Evolutionary conservation across 2,329 filamentous ascomycete species (phyloP), one percentile per base, ranked within the genome.

Genomic region (Amauroascus niger): DNA sequence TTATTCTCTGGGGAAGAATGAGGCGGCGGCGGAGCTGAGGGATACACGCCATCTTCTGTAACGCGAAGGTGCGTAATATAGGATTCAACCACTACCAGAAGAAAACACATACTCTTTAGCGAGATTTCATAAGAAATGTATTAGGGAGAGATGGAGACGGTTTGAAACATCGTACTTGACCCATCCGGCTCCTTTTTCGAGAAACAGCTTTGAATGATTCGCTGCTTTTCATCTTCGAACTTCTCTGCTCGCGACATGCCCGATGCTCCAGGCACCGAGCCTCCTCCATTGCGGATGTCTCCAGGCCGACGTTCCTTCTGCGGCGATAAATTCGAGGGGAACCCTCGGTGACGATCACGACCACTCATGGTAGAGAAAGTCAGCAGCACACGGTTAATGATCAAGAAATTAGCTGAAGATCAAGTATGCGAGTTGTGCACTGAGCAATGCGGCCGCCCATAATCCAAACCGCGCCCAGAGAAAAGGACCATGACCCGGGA

Each of bases 51-150:
- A 76, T 88, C 95, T 74, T 98, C 93, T 60, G 81, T 82, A 64
- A 98, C 89, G 64, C 85, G 82, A 63, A 97, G 90, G 68, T 98
- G 93, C 20, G 93, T 98, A 64, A 98, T 98, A 74, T 98, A 98
- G 32, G 89, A 96, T 74, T 98, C 93, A 61, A 83, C 76, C 61
- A 46, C 47, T 44, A 51, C n/a, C 14, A 18, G 14, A 48, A 5
- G 11, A n/a, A n/a, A n/a, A 24, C 7, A 39, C 6, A 45, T 28
- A 16, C 6, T 28, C 37, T n/a, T 53, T 33, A 53, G 20, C 24
- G 9, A 49, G 8, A 16, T 16, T n/a, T 5, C 6, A 18, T 24
- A 32, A 13, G 1, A 50, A 14, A 14, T 7, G 24, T n/a, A 13
- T 14, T 35, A n/a, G n/a, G n/a, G 6, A 32, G 4, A 30, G 39